Conservation (phyloP, 2,329 filamentous ascomycete species). For the Talaromyces sp. region DNA sequence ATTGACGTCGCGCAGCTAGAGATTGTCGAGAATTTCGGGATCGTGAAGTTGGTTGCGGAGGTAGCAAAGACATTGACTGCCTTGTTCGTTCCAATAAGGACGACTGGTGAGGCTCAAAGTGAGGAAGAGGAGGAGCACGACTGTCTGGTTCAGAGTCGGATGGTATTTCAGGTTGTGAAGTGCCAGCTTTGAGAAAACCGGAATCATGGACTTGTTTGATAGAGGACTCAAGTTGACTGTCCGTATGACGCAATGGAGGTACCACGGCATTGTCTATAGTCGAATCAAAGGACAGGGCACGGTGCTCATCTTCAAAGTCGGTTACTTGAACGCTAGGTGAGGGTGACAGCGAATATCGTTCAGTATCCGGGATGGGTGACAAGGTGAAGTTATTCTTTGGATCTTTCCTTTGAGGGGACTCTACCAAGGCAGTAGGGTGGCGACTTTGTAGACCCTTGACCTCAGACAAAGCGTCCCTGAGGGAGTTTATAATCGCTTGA, state of each 20-base stretch:
- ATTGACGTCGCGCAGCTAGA: conserved; percentile 23
- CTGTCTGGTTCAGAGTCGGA: conserved; percentile 7
- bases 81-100: conserved; percentile 73
- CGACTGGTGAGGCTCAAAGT: conserved; percentile 19
- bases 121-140: conserved; percentile 17
- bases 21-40: conserved; percentile 18
- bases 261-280: neutral
- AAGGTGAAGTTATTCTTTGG: neutral
- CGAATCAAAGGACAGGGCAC: neutral
- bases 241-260: neutral
- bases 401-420: neutral
- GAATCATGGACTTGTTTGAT: neutral
- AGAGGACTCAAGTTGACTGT: neutral
- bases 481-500: conserved; percentile 28
- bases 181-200: no score
- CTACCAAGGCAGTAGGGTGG: neutral
- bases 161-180: neutral
- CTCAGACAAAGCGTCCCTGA: conserved; percentile 29
- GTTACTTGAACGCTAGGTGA: conserved; percentile 12
- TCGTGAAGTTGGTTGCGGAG: conserved; percentile 23
- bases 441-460: conserved; percentile 24
- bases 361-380: conserved; percentile 12
- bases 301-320: neutral
- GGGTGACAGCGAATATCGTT: conserved; percentile 1
- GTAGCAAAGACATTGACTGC: conserved; percentile 67